Percentiles rank a stretch among this genome's conserved stretches.
Evolutionary conservation across 1,284 basidiomycete species (phyloP).

Genomic region (Sporisorium reilianum): DNA sequence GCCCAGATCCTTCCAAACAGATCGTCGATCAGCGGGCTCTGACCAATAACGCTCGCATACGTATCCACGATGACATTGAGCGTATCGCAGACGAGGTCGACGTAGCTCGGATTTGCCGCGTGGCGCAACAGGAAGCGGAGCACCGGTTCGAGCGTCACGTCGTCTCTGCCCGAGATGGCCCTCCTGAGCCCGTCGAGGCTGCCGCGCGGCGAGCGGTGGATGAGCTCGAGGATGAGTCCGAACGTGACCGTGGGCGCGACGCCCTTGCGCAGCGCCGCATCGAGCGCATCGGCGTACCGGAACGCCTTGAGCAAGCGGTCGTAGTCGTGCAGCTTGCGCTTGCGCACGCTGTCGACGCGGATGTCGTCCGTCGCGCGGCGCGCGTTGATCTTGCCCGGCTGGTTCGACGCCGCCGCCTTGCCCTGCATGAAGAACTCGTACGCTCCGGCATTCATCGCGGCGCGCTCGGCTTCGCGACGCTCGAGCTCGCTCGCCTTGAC

Average conservation of each 20-base stretch:
- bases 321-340: constrained; percentile 84
- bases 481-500: constrained; percentile 77
- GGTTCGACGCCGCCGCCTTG: constrained; percentile 38
- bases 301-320: constrained; percentile 91
- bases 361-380: constrained; percentile 69
- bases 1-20: constrained; percentile 85
- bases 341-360: constrained; percentile 76
- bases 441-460: constrained; percentile 75
- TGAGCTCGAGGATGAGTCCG: constrained; percentile 90
- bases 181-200: constrained; percentile 82
- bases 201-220: constrained; percentile 74
- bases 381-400: constrained; percentile 23
- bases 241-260: constrained; percentile 76
- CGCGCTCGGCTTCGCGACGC: constrained; percentile 71
- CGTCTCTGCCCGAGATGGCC: constrained; percentile 90
- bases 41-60: constrained; percentile 89
- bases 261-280: constrained; percentile 62
- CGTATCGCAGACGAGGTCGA: constrained; percentile 86
- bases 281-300: constrained; percentile 93
- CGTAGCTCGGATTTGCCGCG: constrained; percentile 89
- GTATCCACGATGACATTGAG: constrained; percentile 87
- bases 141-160: constrained; percentile 91
- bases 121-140: constrained; percentile 86
- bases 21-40: constrained; percentile 88
- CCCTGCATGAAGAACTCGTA: constrained; percentile 78